Percentiles rank a stretch among this genome's conserved stretches.
Conservation (phyloP, 2,329 filamentous ascomycete species). For the Simplicillium aogashimaense region DNA sequence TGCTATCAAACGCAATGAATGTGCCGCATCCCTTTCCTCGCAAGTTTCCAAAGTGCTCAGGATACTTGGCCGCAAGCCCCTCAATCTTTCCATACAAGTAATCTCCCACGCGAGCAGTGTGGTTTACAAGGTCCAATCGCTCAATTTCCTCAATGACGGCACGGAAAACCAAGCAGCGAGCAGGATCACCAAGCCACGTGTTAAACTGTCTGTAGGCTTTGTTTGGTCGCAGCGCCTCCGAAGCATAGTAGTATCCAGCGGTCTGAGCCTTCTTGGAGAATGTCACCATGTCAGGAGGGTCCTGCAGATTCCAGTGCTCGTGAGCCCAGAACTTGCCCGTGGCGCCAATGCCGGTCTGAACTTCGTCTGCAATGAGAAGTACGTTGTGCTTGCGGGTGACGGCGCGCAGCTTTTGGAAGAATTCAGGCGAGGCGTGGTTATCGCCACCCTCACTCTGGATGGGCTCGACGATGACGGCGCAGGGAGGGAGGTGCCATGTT, state of each 20-base stretch:
- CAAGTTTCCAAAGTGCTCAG: slow-evolving; percentile 61
- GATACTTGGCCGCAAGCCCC: slow-evolving; percentile 53
- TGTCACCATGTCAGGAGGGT: slow-evolving; percentile 76
- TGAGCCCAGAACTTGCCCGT: slow-evolving; percentile 84
- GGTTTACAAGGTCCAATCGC: slow-evolving; percentile 54
- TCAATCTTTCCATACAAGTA: slow-evolving; percentile 59
- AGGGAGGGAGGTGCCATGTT: slow-evolving; percentile 57
- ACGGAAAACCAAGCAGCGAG: slow-evolving; percentile 66
- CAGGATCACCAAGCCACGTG: slow-evolving; percentile 75
- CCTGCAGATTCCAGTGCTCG: slow-evolving; percentile 66
- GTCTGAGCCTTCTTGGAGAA: slow-evolving; percentile 84
- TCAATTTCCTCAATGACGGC: slow-evolving; percentile 69
- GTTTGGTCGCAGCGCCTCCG: slow-evolving; percentile 65
- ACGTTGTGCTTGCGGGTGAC: slow-evolving; percentile 61
- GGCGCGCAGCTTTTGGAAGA: slow-evolving; percentile 67
- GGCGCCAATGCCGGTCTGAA: slow-evolving; percentile 77
- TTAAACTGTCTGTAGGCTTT: slow-evolving; percentile 82
- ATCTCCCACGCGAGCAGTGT: slow-evolving; percentile 55
- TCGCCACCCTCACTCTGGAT: slow-evolving; percentile 78
- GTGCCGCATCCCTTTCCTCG: slow-evolving; percentile 59
- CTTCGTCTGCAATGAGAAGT: slow-evolving; percentile 73
- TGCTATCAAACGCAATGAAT: slow-evolving; percentile 73
- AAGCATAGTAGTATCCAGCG: slow-evolving; percentile 73
- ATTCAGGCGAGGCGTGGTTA: slow-evolving; percentile 70
- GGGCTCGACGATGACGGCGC: slow-evolving; percentile 67